Base-by-base conservation (phyloP, 371 early-diverging fungal genomes). In the Mucor lusitanicus region DNA sequence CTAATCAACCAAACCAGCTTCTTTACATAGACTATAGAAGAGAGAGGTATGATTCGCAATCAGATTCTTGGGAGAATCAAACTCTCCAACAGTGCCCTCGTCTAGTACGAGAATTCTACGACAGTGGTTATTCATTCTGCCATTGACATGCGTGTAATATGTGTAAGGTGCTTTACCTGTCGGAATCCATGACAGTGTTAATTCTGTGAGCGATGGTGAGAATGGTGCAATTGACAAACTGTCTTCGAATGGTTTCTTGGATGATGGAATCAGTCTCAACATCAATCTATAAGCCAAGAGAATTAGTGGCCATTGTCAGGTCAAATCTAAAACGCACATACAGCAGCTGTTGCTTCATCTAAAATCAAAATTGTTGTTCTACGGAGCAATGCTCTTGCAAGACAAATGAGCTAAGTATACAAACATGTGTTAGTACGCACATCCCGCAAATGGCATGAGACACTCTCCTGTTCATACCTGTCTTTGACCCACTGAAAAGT, bases 161-260 rank as follows among this genome's bases (percentile, higher is more conserved):
- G 1, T 23, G 8, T 50, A 50, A 35, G 37, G 37, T 25, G 30
- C 1, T 13, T 25, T 95, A 73, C 0, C 87, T 68, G 58, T 94
- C 94, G 48, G 83, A 86, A 71, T 97, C 98, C 75, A 95, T 85
- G 28, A 97, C 91, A 0, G 96, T 96, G 73, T 93, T 93, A 71
- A 93, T 88, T 44, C 96, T 87, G 71, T 97, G 97, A 6, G 97
- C 98, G 82, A 99, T 97, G 2, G 95, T 95, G 46, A 99, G 67
- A 1, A 97, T 90, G 0, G 98, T 97, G 61, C 93, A 92, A 59
- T 94, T 73, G 17, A 83, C 80, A 65, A 97, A 97, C 75, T 94
- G 91, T n/a, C 75, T 66, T n/a, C 98, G 93, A 63, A 98, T 96
- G 2, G 95, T 95, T 63, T 88, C 77, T 75, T 97, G 97, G 60